phyloP scores from a whole-genome alignment of 2,329 filamentous ascomycete genomes.

The Thelonectria olida region DNA sequence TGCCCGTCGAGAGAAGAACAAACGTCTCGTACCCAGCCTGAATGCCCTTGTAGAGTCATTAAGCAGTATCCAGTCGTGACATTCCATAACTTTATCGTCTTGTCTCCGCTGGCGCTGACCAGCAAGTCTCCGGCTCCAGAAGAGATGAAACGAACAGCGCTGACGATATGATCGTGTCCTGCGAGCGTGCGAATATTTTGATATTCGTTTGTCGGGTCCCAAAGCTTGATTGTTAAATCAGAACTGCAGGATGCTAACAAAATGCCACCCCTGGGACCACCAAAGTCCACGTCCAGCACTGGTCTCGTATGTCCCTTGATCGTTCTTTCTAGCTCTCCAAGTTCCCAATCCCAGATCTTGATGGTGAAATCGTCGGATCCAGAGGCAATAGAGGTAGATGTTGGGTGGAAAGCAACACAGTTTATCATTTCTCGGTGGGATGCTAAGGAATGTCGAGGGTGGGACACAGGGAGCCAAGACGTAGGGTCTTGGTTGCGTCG shows the following conservation, averaged over 20 bases:
- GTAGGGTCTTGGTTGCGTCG: constrained; percentile 83
- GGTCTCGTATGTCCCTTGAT: constrained; percentile 91
- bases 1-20: constrained; percentile 83
- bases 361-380: constrained; percentile 93
- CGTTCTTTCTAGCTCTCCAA: constrained; percentile 87
- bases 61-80: constrained; percentile 92
- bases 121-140: constrained; percentile 86
- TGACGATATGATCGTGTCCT: constrained; percentile 92
- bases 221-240: constrained; percentile 92
- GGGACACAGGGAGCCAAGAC: constrained; percentile 83
- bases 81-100: constrained; percentile 89
- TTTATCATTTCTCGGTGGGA: constrained; percentile 84
- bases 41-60: constrained; percentile 86
- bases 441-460: constrained; percentile 81
- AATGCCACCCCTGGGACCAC: constrained; percentile 74
- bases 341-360: constrained; percentile 97
- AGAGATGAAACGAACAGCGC: constrained; percentile 86
- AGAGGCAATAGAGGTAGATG: constrained; percentile 88
- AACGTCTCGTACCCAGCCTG: constrained; percentile 91
- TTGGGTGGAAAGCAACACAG: constrained; percentile 89
- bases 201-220: constrained; percentile 92
- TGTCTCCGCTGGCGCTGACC: constrained; percentile 86
- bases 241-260: constrained; percentile 75
- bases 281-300: constrained; percentile 89
- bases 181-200: constrained; percentile 93